Evolutionary conservation across 116 monocot species (phyloP), one percentile per base, ranked within the genome.

Genomic region (Posidonia oceanica): DNA sequence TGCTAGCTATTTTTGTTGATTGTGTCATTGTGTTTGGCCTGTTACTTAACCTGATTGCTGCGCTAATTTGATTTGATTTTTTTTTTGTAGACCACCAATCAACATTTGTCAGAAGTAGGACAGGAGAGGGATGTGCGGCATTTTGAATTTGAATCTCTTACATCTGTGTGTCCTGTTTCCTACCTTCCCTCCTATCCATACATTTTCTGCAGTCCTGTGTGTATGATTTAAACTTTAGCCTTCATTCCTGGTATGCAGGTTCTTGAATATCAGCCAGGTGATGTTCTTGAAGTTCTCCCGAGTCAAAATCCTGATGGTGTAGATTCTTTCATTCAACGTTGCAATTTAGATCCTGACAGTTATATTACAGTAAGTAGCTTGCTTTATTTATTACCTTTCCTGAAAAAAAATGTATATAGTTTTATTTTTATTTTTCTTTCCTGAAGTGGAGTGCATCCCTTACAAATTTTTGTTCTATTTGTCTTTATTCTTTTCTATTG

Each of bases 231-330:
- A 48, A 48, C 48, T 7, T 48, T 48, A 7, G 11, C 7, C 48
- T 48, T 14, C 39, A 53, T 68, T 68, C 53, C 14, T 60, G 12
- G 11, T 52, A 51, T 70, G 59, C 75, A 94, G 94, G 83, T 53
- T 12, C 69, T 81, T 55, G 75, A 79, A 18, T 96, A 91, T 82
- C 73, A 91, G 63, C 73, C 86, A 17, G 96, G 96, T 64, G 91
- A 96, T 78, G 80, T 86, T 69, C 84, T 88, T 44, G 96, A 96
- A 74, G 81, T 96, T 83, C 91, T 96, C 20, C 91, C 96, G 52
- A 62, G 79, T 73, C 96, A 96, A 66, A 73, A 91, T 83, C 83
- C 85, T 7, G 48, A 52, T 58, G 69, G 68, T 58, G 79, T 96
- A 67, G 96, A 96, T 80, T 73, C 82, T 61, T 96, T 96, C 57